phyloP scores from a whole-genome alignment of 164 flowering plant genomes.

The Liriodendron chinense region DNA sequence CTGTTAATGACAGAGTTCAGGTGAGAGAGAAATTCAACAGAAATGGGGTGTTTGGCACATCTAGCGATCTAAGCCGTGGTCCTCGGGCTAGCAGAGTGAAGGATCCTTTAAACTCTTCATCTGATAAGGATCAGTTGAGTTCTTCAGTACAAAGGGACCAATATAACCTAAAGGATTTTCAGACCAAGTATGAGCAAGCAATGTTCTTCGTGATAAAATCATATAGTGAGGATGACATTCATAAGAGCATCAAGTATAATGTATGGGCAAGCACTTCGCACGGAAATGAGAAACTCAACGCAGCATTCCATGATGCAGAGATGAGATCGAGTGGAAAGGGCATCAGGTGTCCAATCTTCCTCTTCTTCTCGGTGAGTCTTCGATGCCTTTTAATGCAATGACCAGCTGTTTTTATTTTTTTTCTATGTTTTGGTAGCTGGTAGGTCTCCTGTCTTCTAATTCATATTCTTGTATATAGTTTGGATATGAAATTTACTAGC shows the following conservation, averaged over 20 bases:
- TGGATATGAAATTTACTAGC: too few species aligned
- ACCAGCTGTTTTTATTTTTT: not conserved
- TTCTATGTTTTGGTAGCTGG: not conserved
- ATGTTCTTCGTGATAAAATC: slow-evolving; percentile 85
- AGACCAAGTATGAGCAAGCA: slow-evolving; percentile 55
- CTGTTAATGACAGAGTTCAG: slow-evolving; percentile 29
- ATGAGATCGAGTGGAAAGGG: slow-evolving; percentile 32
- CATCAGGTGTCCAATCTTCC: slow-evolving; percentile 64
- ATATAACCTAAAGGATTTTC: slow-evolving; percentile 61
- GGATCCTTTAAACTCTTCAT: slow-evolving; percentile 15
- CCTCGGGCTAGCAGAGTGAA: slow-evolving; percentile 46
- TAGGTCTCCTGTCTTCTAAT: not conserved
- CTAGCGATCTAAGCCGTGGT: slow-evolving; percentile 52
- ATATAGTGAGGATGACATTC: slow-evolving; percentile 79
- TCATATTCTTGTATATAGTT: not conserved
- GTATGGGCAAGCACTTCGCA: slow-evolving; percentile 89
- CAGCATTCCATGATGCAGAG: slow-evolving; percentile 60
- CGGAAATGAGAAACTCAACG: slow-evolving; percentile 82
- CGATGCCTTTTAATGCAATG: not conserved
- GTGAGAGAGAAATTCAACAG: slow-evolving; percentile 25
- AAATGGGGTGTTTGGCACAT: slow-evolving; percentile 24
- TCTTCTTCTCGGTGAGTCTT: slow-evolving; percentile 66
- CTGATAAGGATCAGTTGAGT: slow-evolving; percentile 31
- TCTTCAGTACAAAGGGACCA: slow-evolving; percentile 35
- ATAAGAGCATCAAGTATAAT: slow-evolving; percentile 69